Percentiles rank a stretch among this genome's conserved stretches.
Evolutionary conservation across 441 rosid genomes (phyloP).

Genomic region (Corymbia citriodora): DNA sequence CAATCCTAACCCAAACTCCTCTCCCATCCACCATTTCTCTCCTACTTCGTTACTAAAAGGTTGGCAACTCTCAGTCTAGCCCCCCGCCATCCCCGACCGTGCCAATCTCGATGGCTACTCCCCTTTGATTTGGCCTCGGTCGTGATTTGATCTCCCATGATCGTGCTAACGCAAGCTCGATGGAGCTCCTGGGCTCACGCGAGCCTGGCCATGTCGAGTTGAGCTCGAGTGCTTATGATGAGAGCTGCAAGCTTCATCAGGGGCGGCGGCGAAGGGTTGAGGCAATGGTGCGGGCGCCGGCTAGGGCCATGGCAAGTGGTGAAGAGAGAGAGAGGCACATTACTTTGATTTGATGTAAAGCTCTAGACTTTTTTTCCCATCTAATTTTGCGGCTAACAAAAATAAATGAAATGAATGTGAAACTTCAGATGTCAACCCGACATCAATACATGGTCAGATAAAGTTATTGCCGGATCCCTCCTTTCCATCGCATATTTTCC

Average conservation of each 20-base stretch:
- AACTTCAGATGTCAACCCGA: background rate
- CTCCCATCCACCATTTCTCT: background rate
- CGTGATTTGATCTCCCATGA: background rate
- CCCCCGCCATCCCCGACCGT: background rate
- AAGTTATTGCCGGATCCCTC: background rate
- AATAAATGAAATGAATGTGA: background rate
- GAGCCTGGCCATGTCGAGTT: background rate
- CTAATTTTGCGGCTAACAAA: background rate
- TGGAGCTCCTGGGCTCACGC: background rate
- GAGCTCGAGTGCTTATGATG: background rate
- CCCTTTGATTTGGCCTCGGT: background rate
- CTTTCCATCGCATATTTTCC: background rate
- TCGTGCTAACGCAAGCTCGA: background rate
- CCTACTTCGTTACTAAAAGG: background rate
- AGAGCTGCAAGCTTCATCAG: background rate
- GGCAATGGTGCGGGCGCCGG: background rate
- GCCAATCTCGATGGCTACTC: background rate
- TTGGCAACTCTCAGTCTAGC: background rate
- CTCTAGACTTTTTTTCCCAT: background rate
- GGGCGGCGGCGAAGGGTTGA: background rate
- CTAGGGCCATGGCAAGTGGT: background rate
- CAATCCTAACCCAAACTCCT: background rate
- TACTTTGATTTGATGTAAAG: background rate
- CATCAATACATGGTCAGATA: background rate
- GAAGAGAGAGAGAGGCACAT: background rate